phyloP scores from a whole-genome alignment of 495 filamentous ascomycete species.

The Penicillium goetzii region DNA sequence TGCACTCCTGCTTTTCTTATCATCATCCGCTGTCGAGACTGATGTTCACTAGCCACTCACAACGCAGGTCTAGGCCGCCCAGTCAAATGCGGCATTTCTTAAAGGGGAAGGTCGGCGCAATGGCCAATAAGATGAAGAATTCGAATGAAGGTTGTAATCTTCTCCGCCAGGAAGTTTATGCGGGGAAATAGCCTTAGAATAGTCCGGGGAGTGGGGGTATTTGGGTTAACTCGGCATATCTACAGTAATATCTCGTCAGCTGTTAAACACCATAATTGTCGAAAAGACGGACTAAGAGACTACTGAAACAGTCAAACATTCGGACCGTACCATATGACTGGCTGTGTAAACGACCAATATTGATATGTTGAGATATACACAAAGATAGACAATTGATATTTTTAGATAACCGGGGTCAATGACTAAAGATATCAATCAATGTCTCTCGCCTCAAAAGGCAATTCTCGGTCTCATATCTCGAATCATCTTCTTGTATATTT shows the following conservation, averaged over 20 bases:
- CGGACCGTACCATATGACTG: not conserved
- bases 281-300: no score
- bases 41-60: constrained; percentile 24
- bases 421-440: not conserved
- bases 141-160: constrained; percentile 19
- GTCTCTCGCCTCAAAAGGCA: not conserved
- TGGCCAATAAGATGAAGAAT: constrained; percentile 15
- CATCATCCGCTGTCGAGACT: constrained; percentile 8
- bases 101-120: constrained; percentile 33
- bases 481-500: not conserved
- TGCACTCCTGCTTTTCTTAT: constrained; percentile 15
- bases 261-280: not conserved
- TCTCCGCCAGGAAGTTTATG: not conserved
- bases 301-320: not conserved
- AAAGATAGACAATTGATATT: not conserved
- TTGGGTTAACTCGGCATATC: constrained; percentile 15
- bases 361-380: not conserved
- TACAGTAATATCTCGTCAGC: not conserved
- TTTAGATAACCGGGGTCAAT: not conserved
- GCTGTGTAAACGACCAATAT: not conserved
- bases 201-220: constrained; percentile 13
- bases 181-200: constrained; percentile 15
- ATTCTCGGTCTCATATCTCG: not conserved
- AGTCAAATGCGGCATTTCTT: constrained; percentile 1
- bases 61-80: not conserved